phyloP scores from a whole-genome alignment of 2,329 filamentous ascomycete species.

The Fusarium sterilihyphosum region DNA sequence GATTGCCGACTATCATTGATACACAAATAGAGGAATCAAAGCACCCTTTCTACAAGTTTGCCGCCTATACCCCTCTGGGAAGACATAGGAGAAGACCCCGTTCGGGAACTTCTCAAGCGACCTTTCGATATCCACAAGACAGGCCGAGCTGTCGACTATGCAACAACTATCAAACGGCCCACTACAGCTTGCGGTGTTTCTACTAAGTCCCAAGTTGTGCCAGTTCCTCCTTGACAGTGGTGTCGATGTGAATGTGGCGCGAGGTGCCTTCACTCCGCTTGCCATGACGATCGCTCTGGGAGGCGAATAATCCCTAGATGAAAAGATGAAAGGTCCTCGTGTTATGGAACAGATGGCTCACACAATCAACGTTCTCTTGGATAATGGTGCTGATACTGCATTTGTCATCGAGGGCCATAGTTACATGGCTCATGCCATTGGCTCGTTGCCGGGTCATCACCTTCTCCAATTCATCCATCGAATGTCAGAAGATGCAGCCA shows the following conservation, averaged over 20 bases:
- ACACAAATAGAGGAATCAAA: too few species aligned
- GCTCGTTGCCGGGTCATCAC: background rate
- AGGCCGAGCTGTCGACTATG: background rate
- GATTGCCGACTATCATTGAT: too few species aligned
- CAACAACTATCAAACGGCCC: background rate
- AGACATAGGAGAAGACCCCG: background rate
- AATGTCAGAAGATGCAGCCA: background rate
- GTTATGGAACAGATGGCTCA: background rate
- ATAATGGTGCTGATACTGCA: background rate
- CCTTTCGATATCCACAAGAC: background rate
- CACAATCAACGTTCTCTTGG: background rate
- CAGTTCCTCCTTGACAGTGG: background rate
- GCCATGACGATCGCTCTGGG: background rate
- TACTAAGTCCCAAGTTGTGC: background rate
- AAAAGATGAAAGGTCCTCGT: background rate
- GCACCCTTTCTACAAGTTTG: background rate
- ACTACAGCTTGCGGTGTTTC: rapidly evolving
- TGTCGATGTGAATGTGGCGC: background rate
- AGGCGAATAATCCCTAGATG: rapidly evolving
- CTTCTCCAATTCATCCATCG: background rate
- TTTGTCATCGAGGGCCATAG: background rate
- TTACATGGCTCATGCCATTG: background rate
- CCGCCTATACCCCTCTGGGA: background rate
- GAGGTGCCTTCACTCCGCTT: background rate
- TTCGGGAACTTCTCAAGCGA: background rate